Conservation (phyloP, 257 asterid genomes). For the Perilla frutescens region DNA sequence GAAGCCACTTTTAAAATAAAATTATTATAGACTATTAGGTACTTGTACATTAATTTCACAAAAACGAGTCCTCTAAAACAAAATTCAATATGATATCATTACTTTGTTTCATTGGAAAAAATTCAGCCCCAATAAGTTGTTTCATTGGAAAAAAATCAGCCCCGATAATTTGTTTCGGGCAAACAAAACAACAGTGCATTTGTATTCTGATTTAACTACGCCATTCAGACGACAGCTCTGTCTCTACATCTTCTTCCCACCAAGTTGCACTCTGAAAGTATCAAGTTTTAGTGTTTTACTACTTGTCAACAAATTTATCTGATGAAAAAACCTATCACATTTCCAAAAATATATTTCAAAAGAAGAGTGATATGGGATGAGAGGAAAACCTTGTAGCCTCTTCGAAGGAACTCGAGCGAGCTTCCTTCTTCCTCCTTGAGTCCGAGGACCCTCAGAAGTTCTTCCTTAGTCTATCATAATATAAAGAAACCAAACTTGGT, state of each 20-base stretch:
- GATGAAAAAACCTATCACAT: background rate
- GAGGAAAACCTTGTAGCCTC: constrained; percentile 82
- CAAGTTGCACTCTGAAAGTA: constrained; percentile 76
- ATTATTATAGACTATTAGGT: too few species aligned
- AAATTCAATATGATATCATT: constrained; percentile 2
- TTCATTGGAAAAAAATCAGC: background rate
- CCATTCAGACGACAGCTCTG: constrained; percentile 86
- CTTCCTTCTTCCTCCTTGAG: constrained; percentile 91
- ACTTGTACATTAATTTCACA: too few species aligned
- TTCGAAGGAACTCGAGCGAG: constrained; percentile 93
- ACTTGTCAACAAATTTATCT: constrained; percentile 10
- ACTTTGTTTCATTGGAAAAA: constrained; percentile 11
- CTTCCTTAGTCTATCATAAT: constrained; percentile 85
- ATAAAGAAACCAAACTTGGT: constrained; percentile 13
- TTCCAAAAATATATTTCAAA: background rate
- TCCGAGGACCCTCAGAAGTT: constrained; percentile 90
- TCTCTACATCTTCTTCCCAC: constrained; percentile 92
- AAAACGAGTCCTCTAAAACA: too few species aligned
- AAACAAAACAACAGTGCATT: background rate
- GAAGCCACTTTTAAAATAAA: too few species aligned
- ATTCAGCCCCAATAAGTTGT: background rate
- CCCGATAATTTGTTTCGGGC: background rate
- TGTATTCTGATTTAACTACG: constrained; percentile 56
- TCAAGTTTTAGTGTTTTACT: constrained; percentile 17
- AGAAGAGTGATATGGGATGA: constrained; percentile 1